These are phyloP conservation scores for Sporopachydermia lactativora DNA, from an alignment of 805 yeast species.

Conservation along the genomic window DNA sequence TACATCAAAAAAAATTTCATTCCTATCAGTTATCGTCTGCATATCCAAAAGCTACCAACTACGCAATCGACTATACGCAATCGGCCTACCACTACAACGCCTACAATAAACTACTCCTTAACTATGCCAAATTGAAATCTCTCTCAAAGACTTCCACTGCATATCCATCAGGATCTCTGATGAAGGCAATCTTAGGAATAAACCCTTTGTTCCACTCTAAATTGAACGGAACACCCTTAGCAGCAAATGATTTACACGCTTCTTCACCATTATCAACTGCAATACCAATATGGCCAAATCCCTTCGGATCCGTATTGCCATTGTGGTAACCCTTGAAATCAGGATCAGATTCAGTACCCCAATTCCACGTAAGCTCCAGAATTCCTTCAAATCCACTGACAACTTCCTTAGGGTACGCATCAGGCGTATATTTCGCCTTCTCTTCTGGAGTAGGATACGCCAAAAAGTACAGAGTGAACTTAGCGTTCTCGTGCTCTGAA, in stretches of 20 bases:
- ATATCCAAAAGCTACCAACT: too few species aligned
- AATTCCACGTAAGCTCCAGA: conserved; percentile 85
- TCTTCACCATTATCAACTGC: conserved; percentile 44
- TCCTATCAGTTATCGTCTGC: too few species aligned
- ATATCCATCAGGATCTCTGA: conserved; percentile 87
- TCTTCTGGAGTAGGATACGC: conserved; percentile 42
- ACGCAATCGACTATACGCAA: too few species aligned
- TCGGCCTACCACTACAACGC: too few species aligned
- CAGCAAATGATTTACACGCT: conserved; percentile 31
- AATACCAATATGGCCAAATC: conserved; percentile 79
- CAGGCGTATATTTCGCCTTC: conserved; percentile 27
- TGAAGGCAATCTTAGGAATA: conserved; percentile 49
- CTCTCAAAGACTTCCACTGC: conserved; percentile 55
- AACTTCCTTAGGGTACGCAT: conserved; percentile 10
- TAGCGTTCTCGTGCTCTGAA: conserved; percentile 46
- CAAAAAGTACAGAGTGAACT: conserved; percentile 77
- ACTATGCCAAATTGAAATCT: conserved; percentile 12
- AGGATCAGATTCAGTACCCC: conserved; percentile 81
- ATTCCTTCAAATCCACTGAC: conserved; percentile 40
- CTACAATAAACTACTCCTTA: too few species aligned
- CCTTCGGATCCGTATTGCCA: conserved; percentile 68
- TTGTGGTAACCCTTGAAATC: conserved; percentile 63
- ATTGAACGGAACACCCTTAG: conserved; percentile 37
- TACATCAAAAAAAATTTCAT: too few species aligned
- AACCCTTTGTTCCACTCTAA: conserved; percentile 41